These are phyloP conservation scores for Colletotrichum tropicicola DNA, from an alignment of 2,329 filamentous ascomycete species.

Conservation along the genomic window DNA sequence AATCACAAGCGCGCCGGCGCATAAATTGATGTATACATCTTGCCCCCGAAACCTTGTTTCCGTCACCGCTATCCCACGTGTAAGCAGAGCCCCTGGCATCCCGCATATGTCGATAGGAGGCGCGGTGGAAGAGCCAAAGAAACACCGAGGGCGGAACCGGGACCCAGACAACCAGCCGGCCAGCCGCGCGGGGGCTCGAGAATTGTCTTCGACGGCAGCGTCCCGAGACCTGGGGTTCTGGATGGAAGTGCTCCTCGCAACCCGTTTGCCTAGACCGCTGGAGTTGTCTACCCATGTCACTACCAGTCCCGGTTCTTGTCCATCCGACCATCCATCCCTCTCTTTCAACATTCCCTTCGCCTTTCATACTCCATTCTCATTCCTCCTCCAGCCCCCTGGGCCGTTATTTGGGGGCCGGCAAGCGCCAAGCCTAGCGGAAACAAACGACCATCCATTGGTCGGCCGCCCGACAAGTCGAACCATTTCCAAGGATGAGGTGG, in stretches of 20 bases:
- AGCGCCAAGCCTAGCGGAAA: not conserved
- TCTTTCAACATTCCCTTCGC: not conserved
- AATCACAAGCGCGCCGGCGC: not conserved
- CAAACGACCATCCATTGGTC: not conserved
- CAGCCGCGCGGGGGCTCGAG: not conserved
- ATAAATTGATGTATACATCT: not conserved
- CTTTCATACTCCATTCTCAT: not conserved
- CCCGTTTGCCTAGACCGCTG: not conserved
- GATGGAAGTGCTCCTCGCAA: not conserved
- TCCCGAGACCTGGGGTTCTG: conserved; percentile 9
- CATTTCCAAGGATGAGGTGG: not conserved
- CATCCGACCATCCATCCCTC: not conserved
- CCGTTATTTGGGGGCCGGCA: not conserved
- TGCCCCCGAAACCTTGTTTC: not conserved
- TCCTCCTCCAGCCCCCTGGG: not conserved
- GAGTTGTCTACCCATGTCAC: not conserved
- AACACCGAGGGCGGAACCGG: conserved; percentile 6
- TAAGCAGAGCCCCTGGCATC: conserved; percentile 2
- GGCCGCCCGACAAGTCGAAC: not conserved
- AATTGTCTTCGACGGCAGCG: conserved; percentile 2
- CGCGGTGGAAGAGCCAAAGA: not conserved
- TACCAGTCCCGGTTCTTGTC: not conserved
- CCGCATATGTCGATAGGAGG: not conserved
- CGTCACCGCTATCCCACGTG: not conserved
- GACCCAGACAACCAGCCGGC: not conserved